Base-by-base conservation (phyloP, 2,329 filamentous ascomycete genomes). In the Fusarium sp. region DNA sequence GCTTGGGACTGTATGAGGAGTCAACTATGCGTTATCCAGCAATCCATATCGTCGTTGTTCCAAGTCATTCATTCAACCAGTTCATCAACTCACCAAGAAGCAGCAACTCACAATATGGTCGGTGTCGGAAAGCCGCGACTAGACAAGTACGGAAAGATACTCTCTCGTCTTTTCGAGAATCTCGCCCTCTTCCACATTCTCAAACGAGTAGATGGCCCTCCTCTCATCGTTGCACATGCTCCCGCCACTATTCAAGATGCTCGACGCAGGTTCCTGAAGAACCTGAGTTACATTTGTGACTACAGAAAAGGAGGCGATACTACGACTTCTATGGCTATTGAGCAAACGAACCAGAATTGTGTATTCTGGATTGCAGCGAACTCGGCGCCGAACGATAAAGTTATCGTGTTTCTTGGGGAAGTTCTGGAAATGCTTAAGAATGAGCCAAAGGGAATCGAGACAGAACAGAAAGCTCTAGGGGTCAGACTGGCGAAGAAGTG, bases 361-460 rank as follows among this genome's bases (percentile, higher is more conserved):
- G 73, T 77, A 4, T 83, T 84, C 41, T 85, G 83, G 80, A 51
- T 85, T 10, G 79, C 84, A 5, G 79, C 78, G 2, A 86, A 86
- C 59, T 62, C 67, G 12, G 67, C 70, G 2, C 37, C 69, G 0
- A 31, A 59, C 1, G n/a, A 57, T 1, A 71, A 69, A n/a, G 76
- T 77, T 10, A 45, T 65, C 1, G 23, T 18, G 0, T 84, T 84
- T 43, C 70, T 84, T 1, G 25, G 31, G 0, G 46, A 44, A 2
- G 43, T 76, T 6, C 71, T 84, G 2, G 23, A 37, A 3, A 6
- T 42, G 3, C 44, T 76, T 12, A 23, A 4, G n/a, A 45, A 49
- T 41, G 13, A 16, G 14, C 28, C 39, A 25, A 56, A 30, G 10
- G 18, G 4, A 6, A 48, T 44, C 3, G 31, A 39, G n/a, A 7